phyloP scores from a whole-genome alignment of 2,329 filamentous ascomycete species.

The Aspergillus chevalieri region DNA sequence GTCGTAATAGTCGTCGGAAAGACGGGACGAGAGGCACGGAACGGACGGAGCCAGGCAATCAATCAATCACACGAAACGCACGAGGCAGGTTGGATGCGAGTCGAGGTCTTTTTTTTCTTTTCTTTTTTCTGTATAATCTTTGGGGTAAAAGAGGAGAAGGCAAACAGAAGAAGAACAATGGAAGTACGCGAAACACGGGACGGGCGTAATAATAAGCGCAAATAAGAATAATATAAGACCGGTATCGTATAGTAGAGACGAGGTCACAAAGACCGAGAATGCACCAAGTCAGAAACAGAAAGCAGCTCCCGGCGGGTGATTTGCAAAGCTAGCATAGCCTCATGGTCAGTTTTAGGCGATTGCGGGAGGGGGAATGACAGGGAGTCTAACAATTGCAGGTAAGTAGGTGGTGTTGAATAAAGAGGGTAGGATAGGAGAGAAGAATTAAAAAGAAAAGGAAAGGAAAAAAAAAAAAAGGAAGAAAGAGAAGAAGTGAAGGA shows the following conservation, averaged over 20 bases:
- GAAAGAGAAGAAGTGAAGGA: slow-evolving; percentile 4
- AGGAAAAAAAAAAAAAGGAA: slow-evolving; percentile 7
- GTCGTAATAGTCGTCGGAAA: slow-evolving; percentile 9
- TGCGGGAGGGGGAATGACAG: slow-evolving; percentile 9
- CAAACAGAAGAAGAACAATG: slow-evolving; percentile 7
- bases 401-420: slow-evolving; percentile 5
- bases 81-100: slow-evolving; percentile 25
- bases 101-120: slow-evolving; percentile 1
- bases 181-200: background rate
- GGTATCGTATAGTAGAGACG: background rate
- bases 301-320: slow-evolving; percentile 26
- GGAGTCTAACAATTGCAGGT: slow-evolving; percentile 9
- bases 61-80: slow-evolving; percentile 9
- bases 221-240: background rate
- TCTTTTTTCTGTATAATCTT: too few relatives aligned
- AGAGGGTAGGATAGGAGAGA: slow-evolving; percentile 8
- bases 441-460: slow-evolving; percentile 10
- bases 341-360: slow-evolving; percentile 18
- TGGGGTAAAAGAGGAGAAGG: background rate
- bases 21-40: slow-evolving; percentile 17
- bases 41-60: slow-evolving; percentile 13
- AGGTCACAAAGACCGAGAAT: slow-evolving; percentile 9
- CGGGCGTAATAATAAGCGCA: background rate
- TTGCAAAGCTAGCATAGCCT: slow-evolving; percentile 28
- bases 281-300: slow-evolving; percentile 20